Percentiles rank a stretch among this genome's conserved stretches.
Conservation (phyloP, 495 filamentous ascomycete species). For the Lichina pygmaea region DNA sequence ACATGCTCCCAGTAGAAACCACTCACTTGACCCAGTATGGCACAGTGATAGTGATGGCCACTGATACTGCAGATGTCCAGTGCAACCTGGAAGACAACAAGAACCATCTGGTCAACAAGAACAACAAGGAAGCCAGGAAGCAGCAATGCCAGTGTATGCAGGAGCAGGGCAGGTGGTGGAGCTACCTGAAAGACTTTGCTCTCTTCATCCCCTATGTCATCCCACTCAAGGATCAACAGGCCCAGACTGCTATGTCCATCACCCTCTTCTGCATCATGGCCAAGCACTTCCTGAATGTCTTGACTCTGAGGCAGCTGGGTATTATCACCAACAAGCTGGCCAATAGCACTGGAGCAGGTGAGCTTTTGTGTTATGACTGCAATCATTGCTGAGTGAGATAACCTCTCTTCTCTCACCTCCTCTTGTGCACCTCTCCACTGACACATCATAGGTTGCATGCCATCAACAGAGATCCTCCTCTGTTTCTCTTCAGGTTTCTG, state of each 20-base stretch:
- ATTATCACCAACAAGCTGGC: conserved; percentile 28
- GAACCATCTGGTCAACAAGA: neutral
- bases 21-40: neutral
- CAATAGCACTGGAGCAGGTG: conserved; percentile 1
- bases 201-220: conserved; percentile 37
- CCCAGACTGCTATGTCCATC: conserved; percentile 28
- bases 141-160: neutral
- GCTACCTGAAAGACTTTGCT: neutral
- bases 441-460: conserved; percentile 11
- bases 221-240: conserved; percentile 24
- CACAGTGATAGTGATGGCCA: neutral
- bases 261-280: conserved; percentile 24
- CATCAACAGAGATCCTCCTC: conserved; percentile 26
- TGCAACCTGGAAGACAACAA: neutral
- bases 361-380: neutral
- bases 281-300: conserved; percentile 30
- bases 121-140: neutral
- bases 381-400: too few relatives aligned
- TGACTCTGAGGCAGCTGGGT: conserved; percentile 40
- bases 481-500: conserved; percentile 26
- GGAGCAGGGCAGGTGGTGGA: conserved; percentile 1
- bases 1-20: neutral
- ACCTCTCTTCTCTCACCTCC: too few relatives aligned
- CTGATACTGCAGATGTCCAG: neutral
- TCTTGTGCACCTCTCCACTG: neutral